Evolutionary conservation across 148 eudicot genomes (phyloP).

Genomic region (Amaranthus hypochondriacus): DNA sequence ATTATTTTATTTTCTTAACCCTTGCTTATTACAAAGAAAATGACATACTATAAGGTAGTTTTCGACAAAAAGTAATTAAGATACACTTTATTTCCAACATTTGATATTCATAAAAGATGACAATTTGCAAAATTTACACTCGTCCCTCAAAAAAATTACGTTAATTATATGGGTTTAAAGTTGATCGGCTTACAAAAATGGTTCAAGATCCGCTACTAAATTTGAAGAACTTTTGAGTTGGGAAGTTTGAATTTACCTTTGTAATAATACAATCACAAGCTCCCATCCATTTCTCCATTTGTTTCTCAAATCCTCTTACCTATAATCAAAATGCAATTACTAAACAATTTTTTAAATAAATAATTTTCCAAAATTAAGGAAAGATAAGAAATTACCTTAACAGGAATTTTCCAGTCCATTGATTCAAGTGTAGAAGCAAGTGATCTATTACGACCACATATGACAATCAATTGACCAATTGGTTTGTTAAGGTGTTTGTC

Average conservation of each 20-base stretch:
- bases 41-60: too few relatives aligned
- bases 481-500: slow-evolving; percentile 56
- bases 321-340: slow-evolving; percentile 16
- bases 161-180: too few relatives aligned
- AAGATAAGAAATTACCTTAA: slow-evolving; percentile 44
- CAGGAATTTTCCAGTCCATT: slow-evolving; percentile 88
- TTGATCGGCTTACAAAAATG: too few relatives aligned
- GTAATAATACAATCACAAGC: slow-evolving; percentile 97
- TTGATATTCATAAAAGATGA: too few relatives aligned
- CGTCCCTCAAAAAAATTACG: too few relatives aligned
- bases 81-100: too few relatives aligned
- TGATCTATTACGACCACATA: slow-evolving; percentile 82
- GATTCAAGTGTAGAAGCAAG: slow-evolving; percentile 55
- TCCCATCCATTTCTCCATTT: slow-evolving; percentile 98
- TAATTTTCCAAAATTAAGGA: not conserved
- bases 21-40: too few relatives aligned
- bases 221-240: not conserved
- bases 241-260: slow-evolving; percentile 39
- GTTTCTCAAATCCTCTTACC: slow-evolving; percentile 87
- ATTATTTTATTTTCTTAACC: too few relatives aligned
- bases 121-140: too few relatives aligned
- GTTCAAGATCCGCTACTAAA: too few relatives aligned
- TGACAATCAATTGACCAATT: slow-evolving; percentile 75
- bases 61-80: too few relatives aligned
- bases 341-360: not conserved